Evolutionary conservation across 2,329 filamentous ascomycete genomes (phyloP), one percentile per base, ranked within the genome.

Genomic region (Lachnellula cervina): DNA sequence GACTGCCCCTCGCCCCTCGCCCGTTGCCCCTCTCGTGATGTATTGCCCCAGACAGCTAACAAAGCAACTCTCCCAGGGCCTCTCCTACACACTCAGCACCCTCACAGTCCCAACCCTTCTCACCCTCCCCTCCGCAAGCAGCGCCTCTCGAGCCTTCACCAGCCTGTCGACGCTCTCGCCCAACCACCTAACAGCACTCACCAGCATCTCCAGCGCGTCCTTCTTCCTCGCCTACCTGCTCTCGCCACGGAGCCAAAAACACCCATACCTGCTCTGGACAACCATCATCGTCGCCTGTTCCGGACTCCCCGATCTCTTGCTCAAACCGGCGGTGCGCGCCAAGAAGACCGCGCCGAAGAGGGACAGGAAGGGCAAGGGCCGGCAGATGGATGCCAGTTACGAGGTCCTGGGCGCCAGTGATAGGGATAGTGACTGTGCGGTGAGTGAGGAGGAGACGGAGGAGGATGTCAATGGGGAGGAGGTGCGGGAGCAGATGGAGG

Each of bases 231-330:
- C 91, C 60, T 97, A 87, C 73, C 71, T 80, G 45, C 76, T 95
- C 62, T 93, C 91, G 2, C 88, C 91, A 0, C 80, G 83, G 25
- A 81, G 84, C 54, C 80, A 82, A 64, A 85, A 88, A 69, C 93
- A 97, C 70, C 93, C 93, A 0, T 97, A 96, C 70, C 84, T 97
- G 25, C 73, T 97, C 57, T 97, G 94, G 84, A 90, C 90, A 14
- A 84, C 86, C 2, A 73, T 90, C 25, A 80, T 91, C 55, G 81
- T 85, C 44, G 76, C 80, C 40, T 75, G 76, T 43, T 77, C 80
- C 54, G 69, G 72, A 23, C 66, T 83, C 42, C 72, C 79, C 11
- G 67, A 69, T 37, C 48, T 62, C 28, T 28, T 69, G 8, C 50
- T 69, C 14, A 25, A 21, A n/a, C 62, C 61, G 9, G 40, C 57